Evolutionary conservation across 345 rosid species (phyloP), one percentile per base, ranked within the genome.

Genomic region (Citrus maxima): DNA sequence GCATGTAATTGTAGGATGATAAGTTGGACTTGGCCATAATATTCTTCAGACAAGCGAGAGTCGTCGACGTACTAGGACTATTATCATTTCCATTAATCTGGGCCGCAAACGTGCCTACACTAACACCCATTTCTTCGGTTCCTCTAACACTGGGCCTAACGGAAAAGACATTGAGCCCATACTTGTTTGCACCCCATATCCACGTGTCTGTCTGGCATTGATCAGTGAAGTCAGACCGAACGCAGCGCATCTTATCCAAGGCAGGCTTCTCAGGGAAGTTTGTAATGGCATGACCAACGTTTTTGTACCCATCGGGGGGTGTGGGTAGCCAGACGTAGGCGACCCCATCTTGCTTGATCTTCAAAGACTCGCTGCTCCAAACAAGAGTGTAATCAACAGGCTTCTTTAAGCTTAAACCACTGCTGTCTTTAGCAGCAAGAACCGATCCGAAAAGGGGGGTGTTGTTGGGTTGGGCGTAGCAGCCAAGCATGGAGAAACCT

Each of bases 351-450:
- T 92, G 95, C 77, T 89, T 88, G 75, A 91, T 87, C 34, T 85
- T 84, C 73, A 80, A 24, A 27, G 92, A 80, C 68, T 92, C 92
- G 6, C 96, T 92, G 84, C 85, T 92, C 91, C 90, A 93, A 61
- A 92, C 86, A 55, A 95, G 97, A 61, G 84, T 87, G 83, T 91
- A 95, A 83, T 93, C 99, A 5, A 84, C 4, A 14, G 99, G 99
- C 30, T 79, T 81, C 49, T 82, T 81, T 38, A 95, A 54, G 58
- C 13, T 46, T 46, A 46, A 54, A 18, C 21, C 58, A 54, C 58
- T 54, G 58, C 83, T 82, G 27, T 89, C 95, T 85, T 81, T 88
- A 19, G 83, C 98, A 0, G 76, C 90, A 37, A 95, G 93, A 83
- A 90, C 90, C 93, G 90, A 89, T 1, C 93, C 94, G 38, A 76